Evolutionary conservation across 2,329 filamentous ascomycete species (phyloP).

Genomic region (Dothideomycetidae sp.): DNA sequence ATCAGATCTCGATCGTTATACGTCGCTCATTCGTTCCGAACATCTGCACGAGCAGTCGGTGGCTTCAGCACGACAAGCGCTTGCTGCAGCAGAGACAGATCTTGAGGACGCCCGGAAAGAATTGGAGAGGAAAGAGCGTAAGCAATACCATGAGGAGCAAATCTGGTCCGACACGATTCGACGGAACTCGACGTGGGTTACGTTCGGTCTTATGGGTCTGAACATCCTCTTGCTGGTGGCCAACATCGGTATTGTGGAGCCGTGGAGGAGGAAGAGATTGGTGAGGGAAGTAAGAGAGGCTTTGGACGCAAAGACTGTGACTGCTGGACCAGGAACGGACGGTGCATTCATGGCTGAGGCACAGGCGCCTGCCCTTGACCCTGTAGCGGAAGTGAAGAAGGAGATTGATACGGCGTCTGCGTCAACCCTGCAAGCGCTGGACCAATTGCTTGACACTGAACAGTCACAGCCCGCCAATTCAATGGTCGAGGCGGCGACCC

Average conservation of each 20-base stretch:
- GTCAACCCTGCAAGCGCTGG: constrained; percentile 12
- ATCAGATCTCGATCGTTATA: constrained; percentile 83
- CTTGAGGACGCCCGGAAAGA: constrained; percentile 63
- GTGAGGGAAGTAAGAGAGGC: constrained; percentile 62
- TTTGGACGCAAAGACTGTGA: constrained; percentile 52
- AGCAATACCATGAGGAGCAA: constrained; percentile 95
- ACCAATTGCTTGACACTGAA: constrained; percentile 11
- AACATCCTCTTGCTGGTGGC: constrained; percentile 82
- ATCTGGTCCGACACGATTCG: constrained; percentile 98
- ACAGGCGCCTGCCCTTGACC: not conserved
- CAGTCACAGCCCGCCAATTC: too few species aligned
- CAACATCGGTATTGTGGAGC: constrained; percentile 80
- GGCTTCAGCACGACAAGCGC: constrained; percentile 51
- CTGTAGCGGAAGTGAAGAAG: constrained; percentile 12
- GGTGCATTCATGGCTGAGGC: not conserved
- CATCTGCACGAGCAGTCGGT: constrained; percentile 87
- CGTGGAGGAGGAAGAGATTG: constrained; percentile 70
- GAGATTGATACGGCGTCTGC: constrained; percentile 16
- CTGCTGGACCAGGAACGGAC: constrained; percentile 2
- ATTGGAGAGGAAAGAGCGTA: constrained; percentile 70
- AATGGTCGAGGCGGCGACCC: not conserved
- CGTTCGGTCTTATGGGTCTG: constrained; percentile 93
- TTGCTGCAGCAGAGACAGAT: constrained; percentile 62
- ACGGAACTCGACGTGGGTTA: constrained; percentile 94
- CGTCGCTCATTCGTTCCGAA: constrained; percentile 76